Evolutionary conservation across 345 rosid species (phyloP).

Genomic region (Psidium friedrichsthalianum): DNA sequence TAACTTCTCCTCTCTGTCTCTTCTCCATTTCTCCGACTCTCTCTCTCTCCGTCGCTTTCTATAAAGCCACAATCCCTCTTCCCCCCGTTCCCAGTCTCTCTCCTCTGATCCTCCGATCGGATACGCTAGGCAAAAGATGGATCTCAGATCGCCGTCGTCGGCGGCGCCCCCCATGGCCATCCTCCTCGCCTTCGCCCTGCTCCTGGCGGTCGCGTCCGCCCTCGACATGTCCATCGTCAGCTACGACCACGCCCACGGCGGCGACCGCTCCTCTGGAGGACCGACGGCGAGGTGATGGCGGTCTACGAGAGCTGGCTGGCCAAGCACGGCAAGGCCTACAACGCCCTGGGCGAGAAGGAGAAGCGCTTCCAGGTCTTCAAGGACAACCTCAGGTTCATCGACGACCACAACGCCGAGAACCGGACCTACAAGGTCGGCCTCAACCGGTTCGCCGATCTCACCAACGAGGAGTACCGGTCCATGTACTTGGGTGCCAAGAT

Average conservation of each 20-base stretch:
- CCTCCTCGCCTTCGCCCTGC: neutral
- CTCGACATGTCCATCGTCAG: slow-evolving; percentile 69
- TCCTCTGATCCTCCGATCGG: neutral
- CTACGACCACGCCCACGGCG: slow-evolving; percentile 47
- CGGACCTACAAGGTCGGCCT: slow-evolving; percentile 56
- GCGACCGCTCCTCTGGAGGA: slow-evolving; percentile 15
- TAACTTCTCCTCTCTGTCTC: too few relatives aligned
- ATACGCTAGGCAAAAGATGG: neutral
- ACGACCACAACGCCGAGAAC: slow-evolving; percentile 54
- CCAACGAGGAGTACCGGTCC: slow-evolving; percentile 86
- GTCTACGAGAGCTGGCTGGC: slow-evolving; percentile 66
- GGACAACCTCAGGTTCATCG: slow-evolving; percentile 76
- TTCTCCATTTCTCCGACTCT: neutral
- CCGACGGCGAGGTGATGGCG: slow-evolving; percentile 58
- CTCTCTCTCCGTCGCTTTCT: neutral
- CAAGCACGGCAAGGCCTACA: slow-evolving; percentile 55
- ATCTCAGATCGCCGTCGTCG: neutral
- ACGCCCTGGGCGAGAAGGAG: slow-evolving; percentile 59
- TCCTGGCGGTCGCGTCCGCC: slow-evolving; percentile 46
- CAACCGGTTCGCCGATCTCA: slow-evolving; percentile 84
- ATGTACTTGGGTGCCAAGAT: slow-evolving; percentile 46
- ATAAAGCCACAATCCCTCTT: neutral
- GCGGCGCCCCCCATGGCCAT: neutral
- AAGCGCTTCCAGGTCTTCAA: slow-evolving; percentile 64
- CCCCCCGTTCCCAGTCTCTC: neutral